These are phyloP conservation scores for Populus hybrid DNA, from an alignment of 441 rosid genomes.

Conservation along the genomic window DNA sequence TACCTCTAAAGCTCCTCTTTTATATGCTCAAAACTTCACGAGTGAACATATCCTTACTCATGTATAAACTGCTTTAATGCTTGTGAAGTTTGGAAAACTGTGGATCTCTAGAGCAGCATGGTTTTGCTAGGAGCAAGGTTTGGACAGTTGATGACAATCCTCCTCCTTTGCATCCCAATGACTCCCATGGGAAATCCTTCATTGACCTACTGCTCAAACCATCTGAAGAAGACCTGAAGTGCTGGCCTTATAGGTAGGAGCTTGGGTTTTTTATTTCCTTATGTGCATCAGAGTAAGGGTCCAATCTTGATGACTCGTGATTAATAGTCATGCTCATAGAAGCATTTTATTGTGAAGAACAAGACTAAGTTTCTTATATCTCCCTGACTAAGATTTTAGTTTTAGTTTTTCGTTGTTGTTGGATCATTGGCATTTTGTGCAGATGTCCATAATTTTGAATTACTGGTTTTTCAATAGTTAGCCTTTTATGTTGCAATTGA, in stretches of 20 bases:
- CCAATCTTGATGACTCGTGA: not conserved
- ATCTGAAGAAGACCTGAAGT: slow-evolving; percentile 78
- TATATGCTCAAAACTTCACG: not conserved
- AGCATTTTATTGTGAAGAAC: not conserved
- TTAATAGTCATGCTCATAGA: not conserved
- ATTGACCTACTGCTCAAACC: slow-evolving; percentile 72
- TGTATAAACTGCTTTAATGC: slow-evolving; percentile 13
- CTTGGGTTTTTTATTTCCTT: not conserved
- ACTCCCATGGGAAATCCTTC: slow-evolving; percentile 48
- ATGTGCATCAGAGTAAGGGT: not conserved
- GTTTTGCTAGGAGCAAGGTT: slow-evolving; percentile 84
- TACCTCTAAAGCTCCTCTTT: slow-evolving; percentile 19
- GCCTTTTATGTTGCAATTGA: not conserved
- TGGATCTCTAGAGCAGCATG: slow-evolving; percentile 77
- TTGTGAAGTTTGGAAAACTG: slow-evolving; percentile 64
- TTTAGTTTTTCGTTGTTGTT: not conserved
- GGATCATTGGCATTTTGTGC: not conserved
- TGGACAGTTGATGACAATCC: slow-evolving; percentile 78
- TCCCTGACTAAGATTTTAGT: not conserved
- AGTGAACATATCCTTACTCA: not conserved
- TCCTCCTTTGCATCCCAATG: slow-evolving; percentile 52
- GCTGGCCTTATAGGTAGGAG: slow-evolving; percentile 74
- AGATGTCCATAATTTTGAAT: too few species aligned
- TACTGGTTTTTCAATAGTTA: too few species aligned
- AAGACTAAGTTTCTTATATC: not conserved